Evolutionary conservation across 345 rosid genomes (phyloP).

Genomic region (Aquilaria malaccensis): DNA sequence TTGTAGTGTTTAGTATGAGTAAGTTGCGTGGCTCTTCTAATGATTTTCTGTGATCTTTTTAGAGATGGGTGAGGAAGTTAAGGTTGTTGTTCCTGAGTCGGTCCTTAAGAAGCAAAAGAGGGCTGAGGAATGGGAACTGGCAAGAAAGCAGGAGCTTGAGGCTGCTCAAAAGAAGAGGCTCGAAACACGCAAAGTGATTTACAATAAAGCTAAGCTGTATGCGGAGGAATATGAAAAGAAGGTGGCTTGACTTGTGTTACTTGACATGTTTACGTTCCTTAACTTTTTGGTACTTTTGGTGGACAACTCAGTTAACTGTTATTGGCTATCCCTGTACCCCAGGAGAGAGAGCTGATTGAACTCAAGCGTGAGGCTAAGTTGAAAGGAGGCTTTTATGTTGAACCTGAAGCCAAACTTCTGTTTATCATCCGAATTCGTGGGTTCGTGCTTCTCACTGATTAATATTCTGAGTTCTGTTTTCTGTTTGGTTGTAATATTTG

Average conservation of each 20-base stretch:
- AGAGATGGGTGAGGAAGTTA: conserved; percentile 46
- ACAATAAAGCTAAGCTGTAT: conserved; percentile 41
- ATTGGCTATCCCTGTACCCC: not conserved
- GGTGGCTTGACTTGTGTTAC: conserved; percentile 15
- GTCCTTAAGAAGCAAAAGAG: conserved; percentile 71
- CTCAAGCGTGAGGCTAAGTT: conserved; percentile 69
- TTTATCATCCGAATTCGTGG: conserved; percentile 67
- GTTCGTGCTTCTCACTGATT: conserved; percentile 20
- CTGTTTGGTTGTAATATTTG: not conserved
- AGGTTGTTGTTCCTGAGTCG: conserved; percentile 49
- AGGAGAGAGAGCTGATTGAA: conserved; percentile 48
- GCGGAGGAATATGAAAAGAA: conserved; percentile 43
- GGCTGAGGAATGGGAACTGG: conserved; percentile 53
- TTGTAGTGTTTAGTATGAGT: too few species aligned
- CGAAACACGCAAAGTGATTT: conserved; percentile 46
- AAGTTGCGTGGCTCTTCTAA: too few species aligned
- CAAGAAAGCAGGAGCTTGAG: conserved; percentile 35
- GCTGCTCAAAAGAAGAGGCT: conserved; percentile 32
- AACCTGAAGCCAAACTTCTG: conserved; percentile 64
- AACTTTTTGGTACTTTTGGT: not conserved
- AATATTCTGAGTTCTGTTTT: not conserved
- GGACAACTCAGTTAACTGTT: not conserved
- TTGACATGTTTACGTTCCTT: not conserved
- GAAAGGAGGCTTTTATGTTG: conserved; percentile 71
- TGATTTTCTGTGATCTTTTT: not conserved